Evolutionary conservation across 139 green algal species (phyloP).

Genomic region (Zygnema circumcarinatum): DNA sequence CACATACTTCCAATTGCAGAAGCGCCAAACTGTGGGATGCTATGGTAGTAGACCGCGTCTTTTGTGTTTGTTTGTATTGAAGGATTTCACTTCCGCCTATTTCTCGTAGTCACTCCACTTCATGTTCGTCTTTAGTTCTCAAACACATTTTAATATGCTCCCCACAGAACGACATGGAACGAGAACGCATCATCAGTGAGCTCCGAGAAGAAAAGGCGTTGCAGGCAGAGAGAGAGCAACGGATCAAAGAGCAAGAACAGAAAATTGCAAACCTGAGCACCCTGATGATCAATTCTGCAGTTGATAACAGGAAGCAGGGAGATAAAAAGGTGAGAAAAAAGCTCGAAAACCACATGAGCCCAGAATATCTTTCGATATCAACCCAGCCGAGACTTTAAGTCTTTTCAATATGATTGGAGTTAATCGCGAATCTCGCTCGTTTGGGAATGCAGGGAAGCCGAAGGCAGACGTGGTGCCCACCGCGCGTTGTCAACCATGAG

Average conservation of each 20-base stretch:
- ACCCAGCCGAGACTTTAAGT: not conserved
- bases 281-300: constrained; percentile 54
- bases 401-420: not conserved
- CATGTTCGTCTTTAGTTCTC: not conserved
- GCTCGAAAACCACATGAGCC: not conserved
- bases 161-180: constrained; percentile 46
- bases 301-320: constrained; percentile 29
- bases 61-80: no score
- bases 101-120: not conserved
- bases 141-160: not conserved
- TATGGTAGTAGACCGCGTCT: no score
- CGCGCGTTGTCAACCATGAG: not conserved
- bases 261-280: constrained; percentile 61
- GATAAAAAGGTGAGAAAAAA: not conserved
- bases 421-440: no score
- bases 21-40: no score
- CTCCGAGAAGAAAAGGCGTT: constrained; percentile 41
- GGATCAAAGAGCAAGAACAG: constrained; percentile 55
- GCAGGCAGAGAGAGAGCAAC: constrained; percentile 45
- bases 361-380: not conserved
- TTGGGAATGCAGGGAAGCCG: no score
- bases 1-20: no score
- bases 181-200: constrained; percentile 38
- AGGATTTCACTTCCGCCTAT: not conserved
- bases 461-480: constrained; percentile 26